A percentile compares a stretch with the other conserved stretches of the same genome.
Evolutionary conservation across 1,284 basidiomycete genomes (phyloP).

Genomic region (Coniferiporia sulphurascens): DNA sequence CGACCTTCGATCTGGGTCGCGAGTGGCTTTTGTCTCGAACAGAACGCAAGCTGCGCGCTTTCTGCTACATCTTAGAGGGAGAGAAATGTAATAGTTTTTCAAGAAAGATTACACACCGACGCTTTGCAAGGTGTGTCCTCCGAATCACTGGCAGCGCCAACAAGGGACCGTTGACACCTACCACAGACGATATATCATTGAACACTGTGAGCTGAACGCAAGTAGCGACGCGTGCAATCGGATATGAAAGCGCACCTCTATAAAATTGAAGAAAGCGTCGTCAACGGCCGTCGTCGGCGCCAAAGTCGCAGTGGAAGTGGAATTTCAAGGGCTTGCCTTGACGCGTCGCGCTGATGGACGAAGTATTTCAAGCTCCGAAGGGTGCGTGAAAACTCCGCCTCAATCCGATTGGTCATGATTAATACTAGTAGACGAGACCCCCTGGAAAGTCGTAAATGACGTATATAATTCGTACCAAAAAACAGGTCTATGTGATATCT

Average conservation of each 20-base stretch:
- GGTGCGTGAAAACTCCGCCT: conserved; percentile 5
- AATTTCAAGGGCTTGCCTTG: background rate
- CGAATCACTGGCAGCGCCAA: background rate
- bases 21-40: background rate
- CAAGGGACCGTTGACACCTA: conserved; percentile 3
- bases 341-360: background rate
- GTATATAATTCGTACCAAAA: background rate
- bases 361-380: conserved; percentile 6
- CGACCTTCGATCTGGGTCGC: background rate
- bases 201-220: background rate
- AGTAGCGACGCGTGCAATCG: background rate
- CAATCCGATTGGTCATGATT: background rate
- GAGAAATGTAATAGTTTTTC: background rate
- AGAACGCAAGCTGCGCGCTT: background rate
- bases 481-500: background rate
- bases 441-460: too few relatives aligned
- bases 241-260: background rate
- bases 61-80: background rate
- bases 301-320: background rate
- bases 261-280: background rate
- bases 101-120: background rate
- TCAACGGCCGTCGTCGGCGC: background rate
- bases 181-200: background rate
- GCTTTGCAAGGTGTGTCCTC: background rate
- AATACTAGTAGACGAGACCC: too few relatives aligned